Percentiles rank a stretch among this genome's conserved stretches.
These are phyloP conservation scores for Penicillium pulvis DNA, from an alignment of 495 filamentous ascomycete species.

Conservation along the genomic window DNA sequence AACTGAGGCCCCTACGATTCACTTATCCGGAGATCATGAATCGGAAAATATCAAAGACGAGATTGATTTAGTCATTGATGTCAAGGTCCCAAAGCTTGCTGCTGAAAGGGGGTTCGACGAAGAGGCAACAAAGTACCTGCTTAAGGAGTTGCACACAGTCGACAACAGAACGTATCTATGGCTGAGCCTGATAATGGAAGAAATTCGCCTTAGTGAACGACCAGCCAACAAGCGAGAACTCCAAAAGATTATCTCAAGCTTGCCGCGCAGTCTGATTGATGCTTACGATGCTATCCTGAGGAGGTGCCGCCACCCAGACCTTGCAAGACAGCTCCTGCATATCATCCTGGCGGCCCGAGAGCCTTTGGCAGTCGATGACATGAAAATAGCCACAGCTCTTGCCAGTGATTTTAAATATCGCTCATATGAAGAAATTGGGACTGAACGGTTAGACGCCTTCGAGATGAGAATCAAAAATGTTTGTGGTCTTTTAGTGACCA, in stretches of 20 bases:
- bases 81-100: conserved; percentile 29
- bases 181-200: conserved; percentile 19
- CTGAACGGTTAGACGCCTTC: conserved; percentile 5
- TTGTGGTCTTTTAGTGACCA: conserved; percentile 11
- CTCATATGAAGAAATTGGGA: conserved; percentile 13
- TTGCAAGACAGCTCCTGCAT: conserved; percentile 13
- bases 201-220: conserved; percentile 13
- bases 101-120: conserved; percentile 17
- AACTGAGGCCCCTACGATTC: conserved; percentile 32
- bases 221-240: conserved; percentile 15
- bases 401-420: conserved; percentile 10
- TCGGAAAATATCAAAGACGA: conserved; percentile 42
- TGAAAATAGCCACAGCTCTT: conserved; percentile 13
- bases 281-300: conserved; percentile 12
- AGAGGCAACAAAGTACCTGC: conserved; percentile 22
- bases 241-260: conserved; percentile 7
- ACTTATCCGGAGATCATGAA: conserved; percentile 40
- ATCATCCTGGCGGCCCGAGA: conserved; percentile 8
- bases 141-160: conserved; percentile 25
- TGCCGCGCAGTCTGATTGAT: conserved; percentile 12
- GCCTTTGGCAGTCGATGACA: conserved; percentile 12
- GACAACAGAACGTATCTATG: conserved; percentile 52
- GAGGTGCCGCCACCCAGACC: conserved; percentile 13
- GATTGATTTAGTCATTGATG: conserved; percentile 44
- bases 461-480: conserved; percentile 14